Evolutionary conservation across 1,139 yeast genomes (phyloP).

Genomic region (Candida sojae): DNA sequence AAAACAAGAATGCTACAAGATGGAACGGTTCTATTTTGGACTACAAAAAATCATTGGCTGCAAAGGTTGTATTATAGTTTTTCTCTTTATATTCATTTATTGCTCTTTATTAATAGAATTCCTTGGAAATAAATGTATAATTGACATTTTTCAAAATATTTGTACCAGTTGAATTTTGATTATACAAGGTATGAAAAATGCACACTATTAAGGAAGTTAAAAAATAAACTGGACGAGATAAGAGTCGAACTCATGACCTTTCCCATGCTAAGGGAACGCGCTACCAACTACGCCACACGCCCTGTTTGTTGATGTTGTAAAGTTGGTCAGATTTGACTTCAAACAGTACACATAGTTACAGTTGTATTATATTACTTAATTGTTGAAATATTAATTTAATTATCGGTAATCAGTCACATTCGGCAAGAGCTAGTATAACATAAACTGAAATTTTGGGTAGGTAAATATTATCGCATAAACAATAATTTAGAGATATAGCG

Average conservation of each 20-base stretch:
- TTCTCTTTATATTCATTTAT: neutral
- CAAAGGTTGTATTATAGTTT: slow-evolving; percentile 58
- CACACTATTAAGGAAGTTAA: neutral
- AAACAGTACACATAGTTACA: no score
- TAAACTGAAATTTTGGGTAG: no score
- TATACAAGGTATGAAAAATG: neutral
- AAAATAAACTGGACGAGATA: slow-evolving; percentile 55
- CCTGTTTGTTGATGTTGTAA: slow-evolving; percentile 22
- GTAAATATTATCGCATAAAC: no score
- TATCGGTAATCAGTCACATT: no score
- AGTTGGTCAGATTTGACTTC: neutral
- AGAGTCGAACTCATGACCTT: slow-evolving; percentile 71
- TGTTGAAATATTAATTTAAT: no score
- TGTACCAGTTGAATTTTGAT: neutral
- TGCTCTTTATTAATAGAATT: slow-evolving; percentile 2
- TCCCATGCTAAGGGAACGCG: slow-evolving; percentile 70
- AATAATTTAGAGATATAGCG: no score
- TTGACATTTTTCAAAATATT: neutral
- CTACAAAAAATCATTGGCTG: slow-evolving; percentile 92
- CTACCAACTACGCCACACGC: slow-evolving; percentile 77
- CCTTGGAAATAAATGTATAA: neutral
- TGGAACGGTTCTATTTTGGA: slow-evolving; percentile 93
- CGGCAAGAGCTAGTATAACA: no score
- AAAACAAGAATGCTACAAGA: slow-evolving; percentile 90
- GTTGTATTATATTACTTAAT: no score